Base-by-base conservation (phyloP, 768 basidiomycete species). In the Trametes cingulata region DNA sequence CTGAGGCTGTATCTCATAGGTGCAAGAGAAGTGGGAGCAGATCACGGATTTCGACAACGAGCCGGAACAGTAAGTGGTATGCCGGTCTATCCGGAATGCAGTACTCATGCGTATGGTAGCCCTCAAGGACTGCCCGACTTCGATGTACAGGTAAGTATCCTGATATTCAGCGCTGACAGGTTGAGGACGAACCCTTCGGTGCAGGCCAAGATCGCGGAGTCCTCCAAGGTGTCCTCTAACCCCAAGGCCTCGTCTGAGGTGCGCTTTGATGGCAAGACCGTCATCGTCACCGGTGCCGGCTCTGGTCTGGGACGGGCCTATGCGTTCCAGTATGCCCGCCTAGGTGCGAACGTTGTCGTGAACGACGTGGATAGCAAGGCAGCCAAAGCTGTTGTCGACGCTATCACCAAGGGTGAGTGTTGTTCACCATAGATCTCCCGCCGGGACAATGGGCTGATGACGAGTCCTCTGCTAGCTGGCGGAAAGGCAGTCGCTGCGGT, bases 261-360 rank as follows among this genome's bases (percentile, higher is more conserved):
- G 57, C 84, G 86, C 8, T 98, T 90, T 71, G 90, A 92, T 60
- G 90, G 86, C 15, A 88, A 98, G 77, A 96, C 94, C 12, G 91
- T 91, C 60, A 86, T 99, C 67, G 82, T 98, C 66, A 98, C 97
- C 2, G 97, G 96, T 39, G 92, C 95, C 7, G 96, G 96, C 41
- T 93, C 90, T 25, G 97, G 96, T 52, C 85, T 99, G 29, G 97
- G 97, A 17, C 87, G 97, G 27, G 84, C 85, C 1, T 97, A 98
- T 70, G 91, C 97, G 0, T 80, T 89, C 42, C 91, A 98, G 91
- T 98, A 90, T 69, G 91, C 83, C 24, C 86, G 83, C 54, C 85
- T 95, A 9, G 96, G 97, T n/a, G 96, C 94, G 10, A 97, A 97
- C 67, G 91, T 99, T 33, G 91, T 98, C 45, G 85, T 98, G 42